phyloP scores from a whole-genome alignment of 1,139 yeast species.

The Yamadazyma taylorii region DNA sequence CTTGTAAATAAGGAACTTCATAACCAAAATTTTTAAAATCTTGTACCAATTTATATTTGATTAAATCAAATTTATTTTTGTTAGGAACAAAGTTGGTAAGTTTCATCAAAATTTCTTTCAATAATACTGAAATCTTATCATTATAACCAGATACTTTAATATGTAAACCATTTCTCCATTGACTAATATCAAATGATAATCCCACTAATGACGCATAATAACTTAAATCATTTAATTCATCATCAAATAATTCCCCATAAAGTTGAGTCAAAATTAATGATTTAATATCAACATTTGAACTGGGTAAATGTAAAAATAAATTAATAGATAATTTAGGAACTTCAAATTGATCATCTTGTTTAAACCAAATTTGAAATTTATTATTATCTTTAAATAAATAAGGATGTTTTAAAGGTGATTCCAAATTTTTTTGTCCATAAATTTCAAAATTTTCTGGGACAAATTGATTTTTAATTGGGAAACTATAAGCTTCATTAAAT shows the following conservation, averaged over 20 bases:
- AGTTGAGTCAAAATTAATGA: slow-evolving; percentile 60
- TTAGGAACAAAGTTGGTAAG: slow-evolving; percentile 53
- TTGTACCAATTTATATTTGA: slow-evolving; percentile 64
- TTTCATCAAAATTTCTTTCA: slow-evolving; percentile 58
- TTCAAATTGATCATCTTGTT: slow-evolving; percentile 85
- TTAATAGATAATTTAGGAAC: slow-evolving; percentile 82
- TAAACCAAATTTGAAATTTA: slow-evolving; percentile 69
- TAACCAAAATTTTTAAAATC: slow-evolving; percentile 70
- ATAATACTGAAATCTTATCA: slow-evolving; percentile 68
- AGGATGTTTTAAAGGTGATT: slow-evolving; percentile 35
- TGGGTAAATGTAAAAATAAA: slow-evolving; percentile 66
- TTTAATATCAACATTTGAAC: slow-evolving; percentile 55
- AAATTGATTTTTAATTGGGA: slow-evolving; percentile 75
- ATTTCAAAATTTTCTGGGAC: slow-evolving; percentile 77
- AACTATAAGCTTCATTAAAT: slow-evolving; percentile 44
- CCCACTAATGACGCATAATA: slow-evolving; percentile 89
- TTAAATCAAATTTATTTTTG: slow-evolving; percentile 59
- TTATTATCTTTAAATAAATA: slow-evolving; percentile 35
- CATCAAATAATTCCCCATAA: slow-evolving; percentile 69
- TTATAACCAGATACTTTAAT: slow-evolving; percentile 76
- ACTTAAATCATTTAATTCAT: slow-evolving; percentile 70
- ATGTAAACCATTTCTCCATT: slow-evolving; percentile 70
- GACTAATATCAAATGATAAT: slow-evolving; percentile 54
- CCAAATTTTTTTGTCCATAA: slow-evolving; percentile 35
- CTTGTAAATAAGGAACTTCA: slow-evolving; percentile 73